These are phyloP conservation scores for Colletotrichum lindemuthianum DNA, from an alignment of 2,329 filamentous ascomycete species.

Conservation along the genomic window DNA sequence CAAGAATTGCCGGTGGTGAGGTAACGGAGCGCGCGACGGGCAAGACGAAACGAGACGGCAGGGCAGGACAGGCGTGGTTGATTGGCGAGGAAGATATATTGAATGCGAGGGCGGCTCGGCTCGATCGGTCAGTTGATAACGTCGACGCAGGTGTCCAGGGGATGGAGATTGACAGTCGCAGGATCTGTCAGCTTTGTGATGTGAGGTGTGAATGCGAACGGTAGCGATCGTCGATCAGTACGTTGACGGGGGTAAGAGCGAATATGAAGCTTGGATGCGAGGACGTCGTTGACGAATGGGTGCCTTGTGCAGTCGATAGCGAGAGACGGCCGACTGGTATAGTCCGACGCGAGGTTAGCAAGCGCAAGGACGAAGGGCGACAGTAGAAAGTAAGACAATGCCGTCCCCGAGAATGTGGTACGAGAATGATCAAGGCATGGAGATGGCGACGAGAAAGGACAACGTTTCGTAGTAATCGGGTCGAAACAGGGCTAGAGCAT, in stretches of 20 bases:
- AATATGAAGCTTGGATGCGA: background rate
- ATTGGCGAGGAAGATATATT: conserved; percentile 1
- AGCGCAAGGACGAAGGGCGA: background rate
- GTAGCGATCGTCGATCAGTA: conserved; percentile 3
- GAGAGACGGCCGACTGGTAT: background rate
- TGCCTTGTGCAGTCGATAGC: background rate
- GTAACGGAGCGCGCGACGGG: conserved; percentile 2
- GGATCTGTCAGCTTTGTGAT: background rate
- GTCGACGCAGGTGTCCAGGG: background rate
- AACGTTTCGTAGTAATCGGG: conserved; percentile 16
- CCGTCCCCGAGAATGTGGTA: background rate
- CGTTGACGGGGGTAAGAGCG: background rate
- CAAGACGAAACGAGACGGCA: conserved; percentile 1
- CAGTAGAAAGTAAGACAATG: conserved; percentile 10
- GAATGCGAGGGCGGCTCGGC: background rate
- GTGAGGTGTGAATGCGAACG: background rate
- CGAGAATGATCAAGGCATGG: background rate
- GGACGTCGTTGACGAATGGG: conserved; percentile 18
- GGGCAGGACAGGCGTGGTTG: conserved; percentile 12
- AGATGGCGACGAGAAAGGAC: conserved; percentile 9
- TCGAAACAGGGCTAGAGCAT: conserved; percentile 30
- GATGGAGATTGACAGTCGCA: conserved; percentile 8
- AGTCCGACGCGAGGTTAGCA: background rate
- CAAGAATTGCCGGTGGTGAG: conserved; percentile 1
- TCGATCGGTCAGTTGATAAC: background rate